These are phyloP conservation scores for Cystofilobasidium bisporidii DNA, from an alignment of 768 basidiomycete species.

Conservation along the genomic window DNA sequence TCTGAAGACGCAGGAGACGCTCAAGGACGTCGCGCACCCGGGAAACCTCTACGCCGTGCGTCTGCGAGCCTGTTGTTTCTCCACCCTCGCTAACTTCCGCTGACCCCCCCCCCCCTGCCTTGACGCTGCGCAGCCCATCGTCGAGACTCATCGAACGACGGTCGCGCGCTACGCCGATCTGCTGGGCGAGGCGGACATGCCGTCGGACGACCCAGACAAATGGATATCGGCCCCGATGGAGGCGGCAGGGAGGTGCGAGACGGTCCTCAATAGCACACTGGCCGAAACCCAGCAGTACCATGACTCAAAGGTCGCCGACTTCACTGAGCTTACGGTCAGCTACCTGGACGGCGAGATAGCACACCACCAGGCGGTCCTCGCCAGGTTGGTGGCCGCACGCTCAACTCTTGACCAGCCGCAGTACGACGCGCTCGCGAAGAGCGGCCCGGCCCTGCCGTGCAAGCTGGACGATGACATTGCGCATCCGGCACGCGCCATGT, in stretches of 20 bases:
- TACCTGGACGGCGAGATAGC: slow-evolving; percentile 24
- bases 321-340: not conserved
- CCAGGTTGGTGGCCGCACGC: not conserved
- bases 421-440: not conserved
- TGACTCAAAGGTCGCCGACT: slow-evolving; percentile 21
- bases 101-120: not conserved
- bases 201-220: not conserved
- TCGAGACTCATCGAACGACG: slow-evolving; percentile 67
- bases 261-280: slow-evolving; percentile 77
- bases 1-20: slow-evolving; percentile 60
- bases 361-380: slow-evolving; percentile 8
- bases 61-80: not conserved
- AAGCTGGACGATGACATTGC: slow-evolving; percentile 1
- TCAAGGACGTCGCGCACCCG: slow-evolving; percentile 70
- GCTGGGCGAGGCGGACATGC: slow-evolving; percentile 37
- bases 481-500: not conserved
- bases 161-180: slow-evolving; percentile 57
- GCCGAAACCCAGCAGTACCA: slow-evolving; percentile 34
- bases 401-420: not conserved
- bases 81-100: not conserved
- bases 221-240: slow-evolving; percentile 7
- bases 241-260: slow-evolving; percentile 66
- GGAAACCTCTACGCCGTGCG: slow-evolving; percentile 58
- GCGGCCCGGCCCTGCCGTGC: not conserved
- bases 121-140: slow-evolving; percentile 47